Conservation (phyloP, 2,329 filamentous ascomycete species). For the Calycina herbarum region DNA sequence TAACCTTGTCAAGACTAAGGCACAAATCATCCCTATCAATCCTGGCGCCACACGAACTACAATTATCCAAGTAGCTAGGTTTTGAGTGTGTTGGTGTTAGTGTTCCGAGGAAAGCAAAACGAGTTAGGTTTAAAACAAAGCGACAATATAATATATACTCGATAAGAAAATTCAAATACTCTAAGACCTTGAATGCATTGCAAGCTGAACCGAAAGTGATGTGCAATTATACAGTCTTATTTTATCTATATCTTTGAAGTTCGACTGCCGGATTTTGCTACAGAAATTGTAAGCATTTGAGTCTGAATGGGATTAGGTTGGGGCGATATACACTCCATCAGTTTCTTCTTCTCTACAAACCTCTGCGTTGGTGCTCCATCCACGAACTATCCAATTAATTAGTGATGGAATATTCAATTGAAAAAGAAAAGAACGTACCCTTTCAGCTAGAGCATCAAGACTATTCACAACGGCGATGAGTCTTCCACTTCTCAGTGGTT, state of each 20-base stretch:
- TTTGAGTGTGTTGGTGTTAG: too few species aligned
- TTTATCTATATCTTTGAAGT: conserved; percentile 27
- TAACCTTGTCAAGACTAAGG: too few species aligned
- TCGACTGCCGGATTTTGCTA: conserved; percentile 28
- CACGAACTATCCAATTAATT: conserved; percentile 38
- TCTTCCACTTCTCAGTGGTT: conserved; percentile 44
- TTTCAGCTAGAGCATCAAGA: conserved; percentile 48
- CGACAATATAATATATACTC: too few species aligned
- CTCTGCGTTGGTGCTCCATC: conserved; percentile 47
- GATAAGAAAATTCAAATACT: too few species aligned
- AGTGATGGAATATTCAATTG: neutral
- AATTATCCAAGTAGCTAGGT: too few species aligned
- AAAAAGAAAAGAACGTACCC: conserved; percentile 23
- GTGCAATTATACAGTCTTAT: too few species aligned
- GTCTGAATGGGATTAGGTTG: neutral
- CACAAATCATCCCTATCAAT: too few species aligned
- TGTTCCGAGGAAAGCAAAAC: too few species aligned
- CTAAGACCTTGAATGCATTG: too few species aligned
- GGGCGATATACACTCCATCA: conserved; percentile 31
- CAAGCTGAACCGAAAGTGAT: too few species aligned
- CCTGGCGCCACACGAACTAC: too few species aligned
- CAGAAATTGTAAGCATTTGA: conserved; percentile 7
- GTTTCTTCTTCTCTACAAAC: conserved; percentile 44
- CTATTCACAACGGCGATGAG: conserved; percentile 49
- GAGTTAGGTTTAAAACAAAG: too few species aligned